Evolutionary conservation across 495 filamentous ascomycete genomes (phyloP).

Genomic region (Xanthoparmelia taractica): DNA sequence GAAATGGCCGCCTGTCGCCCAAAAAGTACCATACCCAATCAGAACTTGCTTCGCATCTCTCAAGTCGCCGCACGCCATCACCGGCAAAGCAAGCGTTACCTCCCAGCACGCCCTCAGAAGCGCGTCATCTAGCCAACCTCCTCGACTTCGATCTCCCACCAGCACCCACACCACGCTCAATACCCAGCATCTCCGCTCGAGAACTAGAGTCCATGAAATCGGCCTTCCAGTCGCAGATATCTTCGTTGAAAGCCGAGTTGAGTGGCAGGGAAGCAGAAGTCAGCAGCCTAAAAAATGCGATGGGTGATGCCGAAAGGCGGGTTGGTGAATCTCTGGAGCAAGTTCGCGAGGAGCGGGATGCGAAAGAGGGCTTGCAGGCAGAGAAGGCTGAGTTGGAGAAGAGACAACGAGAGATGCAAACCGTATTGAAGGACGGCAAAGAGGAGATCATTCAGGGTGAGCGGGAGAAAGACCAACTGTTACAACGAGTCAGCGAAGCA

Average conservation of each 20-base stretch:
- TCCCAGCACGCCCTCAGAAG: conserved; percentile 41
- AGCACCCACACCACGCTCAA: conserved; percentile 78
- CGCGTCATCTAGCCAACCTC: conserved; percentile 49
- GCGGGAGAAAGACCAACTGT: conserved; percentile 64
- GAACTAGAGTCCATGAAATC: conserved; percentile 92
- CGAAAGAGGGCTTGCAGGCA: conserved; percentile 60
- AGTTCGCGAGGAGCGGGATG: conserved; percentile 61
- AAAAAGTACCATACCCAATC: conserved; percentile 32
- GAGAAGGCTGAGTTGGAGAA: conserved; percentile 79
- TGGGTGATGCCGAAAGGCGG: conserved; percentile 83
- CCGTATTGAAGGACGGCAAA: conserved; percentile 65
- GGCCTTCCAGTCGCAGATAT: conserved; percentile 78
- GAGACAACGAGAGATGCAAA: conserved; percentile 76
- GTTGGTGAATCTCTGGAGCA: conserved; percentile 78
- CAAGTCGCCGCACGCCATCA: conserved; percentile 39
- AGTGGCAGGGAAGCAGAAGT: conserved; percentile 89
- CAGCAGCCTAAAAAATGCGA: conserved; percentile 70
- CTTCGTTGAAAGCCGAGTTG: conserved; percentile 77
- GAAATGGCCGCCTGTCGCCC: conserved; percentile 37
- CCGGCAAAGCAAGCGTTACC: conserved; percentile 34
- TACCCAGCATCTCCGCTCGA: conserved; percentile 83
- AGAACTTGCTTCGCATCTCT: conserved; percentile 38
- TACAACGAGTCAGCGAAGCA: conserved; percentile 61
- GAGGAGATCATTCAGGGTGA: conserved; percentile 72
- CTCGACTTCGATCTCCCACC: conserved; percentile 92